Evolutionary conservation across 2,329 filamentous ascomycete genomes (phyloP), one percentile per base, ranked within the genome.

Genomic region (Trichoderma sp.): DNA sequence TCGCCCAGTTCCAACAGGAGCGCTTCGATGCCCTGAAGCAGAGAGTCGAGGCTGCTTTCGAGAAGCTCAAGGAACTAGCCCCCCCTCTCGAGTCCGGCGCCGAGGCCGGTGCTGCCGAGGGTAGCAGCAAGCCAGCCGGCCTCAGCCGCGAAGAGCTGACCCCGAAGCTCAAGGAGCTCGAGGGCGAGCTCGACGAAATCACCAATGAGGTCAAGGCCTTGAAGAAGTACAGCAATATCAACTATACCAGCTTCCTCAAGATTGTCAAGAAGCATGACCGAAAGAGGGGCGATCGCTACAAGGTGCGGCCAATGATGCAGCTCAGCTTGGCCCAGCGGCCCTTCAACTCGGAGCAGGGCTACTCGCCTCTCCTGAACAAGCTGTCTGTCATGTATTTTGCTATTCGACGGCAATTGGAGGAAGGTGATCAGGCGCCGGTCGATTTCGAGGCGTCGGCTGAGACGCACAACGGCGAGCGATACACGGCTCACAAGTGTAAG

Each of bases 251-350:
- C 62, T 97, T 98, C 82, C 88, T 98, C 79, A 99, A 99, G 86
- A 97, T 97, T 62, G 94, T 94, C 71, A 99, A 99, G 90, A 99
- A 99, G 84, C 96, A 99, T 83, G 96, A 99, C 82, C 93, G 96
- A 75, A 97, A 95, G 84, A 89, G 95, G 75, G 95, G 95, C 70
- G 88, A 90, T 75, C 88, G 90, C 68, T 98, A 98, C 85, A 93
- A 92, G 80, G 92, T 98, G 76, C 90, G 94, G 28, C 95, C 96
- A 32, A 91, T 98, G 85, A 91, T 98, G 82, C 93, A 97, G 83
- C 92, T 97, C 77, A 92, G 93, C 77, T 84, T 99, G 77, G 90
- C 93, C n/a, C 90, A 94, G 75, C 87, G 95, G 73, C 94, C 95
- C 13, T 97, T 99, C 86, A 97, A 98, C 83, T 95, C 93, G 72